Evolutionary conservation across 208 protist genomes (phyloP).

Genomic region (Borovskyia barvae): DNA sequence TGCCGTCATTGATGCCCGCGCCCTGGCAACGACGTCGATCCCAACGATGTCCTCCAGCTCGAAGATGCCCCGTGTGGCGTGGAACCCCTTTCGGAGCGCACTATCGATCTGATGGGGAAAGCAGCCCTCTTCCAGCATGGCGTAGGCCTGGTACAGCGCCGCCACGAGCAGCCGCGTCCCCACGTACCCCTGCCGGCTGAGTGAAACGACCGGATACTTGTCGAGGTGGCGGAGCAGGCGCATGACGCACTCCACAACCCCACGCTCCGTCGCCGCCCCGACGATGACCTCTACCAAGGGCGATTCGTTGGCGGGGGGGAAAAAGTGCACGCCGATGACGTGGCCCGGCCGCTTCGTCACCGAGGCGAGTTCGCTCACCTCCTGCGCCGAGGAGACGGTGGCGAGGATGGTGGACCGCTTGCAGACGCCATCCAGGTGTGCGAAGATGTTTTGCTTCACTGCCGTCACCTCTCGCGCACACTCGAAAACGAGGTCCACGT

Average conservation of each 20-base stretch:
- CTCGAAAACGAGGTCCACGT: constrained; percentile 73
- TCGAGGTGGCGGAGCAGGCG: constrained; percentile 45
- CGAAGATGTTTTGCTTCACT: constrained; percentile 76
- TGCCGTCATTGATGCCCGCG: constrained; percentile 13
- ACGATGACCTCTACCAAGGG: constrained; percentile 78
- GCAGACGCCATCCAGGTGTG: constrained; percentile 62
- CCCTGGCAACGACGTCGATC: constrained; percentile 58
- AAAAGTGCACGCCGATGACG: constrained; percentile 86
- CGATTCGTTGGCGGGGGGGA: constrained; percentile 78
- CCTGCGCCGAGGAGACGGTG: constrained; percentile 55
- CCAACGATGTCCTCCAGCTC: constrained; percentile 84
- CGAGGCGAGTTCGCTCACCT: constrained; percentile 64
- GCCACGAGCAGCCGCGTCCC: constrained; percentile 71
- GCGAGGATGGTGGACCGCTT: constrained; percentile 68
- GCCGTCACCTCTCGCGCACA: constrained; percentile 63
- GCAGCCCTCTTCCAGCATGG: constrained; percentile 84
- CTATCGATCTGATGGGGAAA: constrained; percentile 79
- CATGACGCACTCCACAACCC: constrained; percentile 51
- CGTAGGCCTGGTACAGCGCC: constrained; percentile 71
- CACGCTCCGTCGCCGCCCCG: constrained; percentile 32
- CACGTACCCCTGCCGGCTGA: constrained; percentile 64
- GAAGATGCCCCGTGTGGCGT: constrained; percentile 79
- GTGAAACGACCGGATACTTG: constrained; percentile 75
- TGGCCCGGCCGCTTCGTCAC: constrained; percentile 47
- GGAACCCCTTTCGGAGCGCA: constrained; percentile 52